These are phyloP conservation scores for Litchi chinensis DNA, from an alignment of 345 rosid genomes.

Conservation along the genomic window DNA sequence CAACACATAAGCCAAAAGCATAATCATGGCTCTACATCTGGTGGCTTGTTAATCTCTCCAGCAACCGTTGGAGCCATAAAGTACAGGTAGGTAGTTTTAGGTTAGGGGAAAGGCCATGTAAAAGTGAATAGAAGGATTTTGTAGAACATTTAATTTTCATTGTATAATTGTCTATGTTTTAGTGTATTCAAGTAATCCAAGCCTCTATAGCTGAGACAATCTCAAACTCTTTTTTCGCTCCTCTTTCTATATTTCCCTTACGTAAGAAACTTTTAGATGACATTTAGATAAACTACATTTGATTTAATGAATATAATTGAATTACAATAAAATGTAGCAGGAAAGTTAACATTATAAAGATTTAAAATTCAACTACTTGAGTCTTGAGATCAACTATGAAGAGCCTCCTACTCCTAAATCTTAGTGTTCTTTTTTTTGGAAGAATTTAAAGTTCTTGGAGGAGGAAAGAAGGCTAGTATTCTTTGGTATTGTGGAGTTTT, in stretches of 20 bases:
- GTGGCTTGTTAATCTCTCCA: slow-evolving; percentile 5
- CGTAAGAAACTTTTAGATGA: neutral
- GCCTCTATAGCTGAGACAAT: neutral
- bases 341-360: too few relatives aligned
- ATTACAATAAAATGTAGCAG: too few relatives aligned
- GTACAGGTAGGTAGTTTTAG: neutral
- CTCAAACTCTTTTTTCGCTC: neutral
- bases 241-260: neutral
- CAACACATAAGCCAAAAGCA: neutral
- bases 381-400: too few relatives aligned
- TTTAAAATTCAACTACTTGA: too few relatives aligned
- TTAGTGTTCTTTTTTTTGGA: too few relatives aligned
- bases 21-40: slow-evolving; percentile 6
- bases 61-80: neutral
- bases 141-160: neutral
- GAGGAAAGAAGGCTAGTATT: too few relatives aligned
- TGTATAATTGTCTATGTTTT: neutral
- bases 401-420: too few relatives aligned
- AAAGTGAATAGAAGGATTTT: neutral
- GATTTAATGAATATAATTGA: too few relatives aligned
- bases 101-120: slow-evolving; percentile 1
- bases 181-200: neutral
- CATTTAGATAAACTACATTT: too few relatives aligned
- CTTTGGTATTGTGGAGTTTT: too few relatives aligned
- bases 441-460: too few relatives aligned